Base-by-base conservation (phyloP, 1,139 yeast genomes). In the Sugiyamaella neomexicana region DNA sequence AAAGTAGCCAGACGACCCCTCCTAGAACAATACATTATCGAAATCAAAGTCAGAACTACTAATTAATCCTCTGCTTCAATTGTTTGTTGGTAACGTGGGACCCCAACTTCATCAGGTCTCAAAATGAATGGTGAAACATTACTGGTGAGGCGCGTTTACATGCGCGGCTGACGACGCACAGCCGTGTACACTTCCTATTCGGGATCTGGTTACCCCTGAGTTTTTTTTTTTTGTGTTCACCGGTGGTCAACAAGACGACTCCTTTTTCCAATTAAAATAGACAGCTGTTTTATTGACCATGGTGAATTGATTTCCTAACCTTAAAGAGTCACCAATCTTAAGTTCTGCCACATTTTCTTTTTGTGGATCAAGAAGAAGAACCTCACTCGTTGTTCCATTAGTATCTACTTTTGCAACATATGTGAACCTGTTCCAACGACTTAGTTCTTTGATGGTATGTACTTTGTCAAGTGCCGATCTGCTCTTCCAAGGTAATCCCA, bases 341-440 rank as follows among this genome's bases (percentile, higher is more conserved):
- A 47, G 39, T 15, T 29, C 29, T 10, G 36, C 17, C 6, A 36
- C 15, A 23, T 23, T 27, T 2, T 39, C 51, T 20, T 25, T 29
- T 15, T 20, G 39, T n/a, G 51, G 51, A 31, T 41, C 45, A 15
- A 39, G 31, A 29, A 47, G 45, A 16, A 47, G 40, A n/a, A 39
- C 44, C 4, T 37, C 12, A 20, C n/a, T 25, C 10, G 20, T 29
- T 20, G 10, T 20, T 12, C n/a, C 46, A 29, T 10, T 2, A 15
- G 8, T 43, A 16, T 43, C 38, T 25, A 46, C 9, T 12, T 8
- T 8, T 13, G 38, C 44, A 6, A 20, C 32, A 29, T n/a, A 47
- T 1, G 51, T 34, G 15, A 47, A 47, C 32, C 52, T 32, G 17
- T 49, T 49, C 52, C 52, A 49, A 8, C 52, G 52, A 20, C 5